Evolutionary conservation across 805 yeast genomes (phyloP).

Genomic region (Ogataea parapolymorpha): DNA sequence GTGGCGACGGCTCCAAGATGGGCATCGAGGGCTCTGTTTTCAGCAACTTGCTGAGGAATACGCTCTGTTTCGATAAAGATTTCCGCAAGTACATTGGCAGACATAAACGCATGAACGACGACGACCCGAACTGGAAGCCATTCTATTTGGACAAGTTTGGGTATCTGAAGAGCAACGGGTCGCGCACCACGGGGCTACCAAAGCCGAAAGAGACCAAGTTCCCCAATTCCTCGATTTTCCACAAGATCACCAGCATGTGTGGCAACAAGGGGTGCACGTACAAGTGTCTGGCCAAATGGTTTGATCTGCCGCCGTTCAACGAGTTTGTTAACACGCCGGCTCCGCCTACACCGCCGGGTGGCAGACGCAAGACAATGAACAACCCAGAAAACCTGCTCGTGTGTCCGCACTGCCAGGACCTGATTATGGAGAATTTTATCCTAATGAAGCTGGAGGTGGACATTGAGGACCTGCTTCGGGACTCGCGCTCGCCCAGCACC

Average conservation of each 20-base stretch:
- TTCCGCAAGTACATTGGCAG: slow-evolving; percentile 26
- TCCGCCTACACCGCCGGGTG: slow-evolving; percentile 35
- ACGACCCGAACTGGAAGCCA: slow-evolving; percentile 26
- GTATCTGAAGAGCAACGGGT: slow-evolving; percentile 19
- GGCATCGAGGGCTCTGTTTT: slow-evolving; percentile 32
- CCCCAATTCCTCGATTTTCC: slow-evolving; percentile 30
- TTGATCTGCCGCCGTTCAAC: slow-evolving; percentile 36
- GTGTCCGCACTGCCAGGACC: slow-evolving; percentile 30
- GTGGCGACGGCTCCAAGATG: slow-evolving; percentile 17
- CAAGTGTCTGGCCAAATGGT: slow-evolving; percentile 34
- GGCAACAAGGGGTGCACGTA: slow-evolving; percentile 26
- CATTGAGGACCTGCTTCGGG: slow-evolving; percentile 27
- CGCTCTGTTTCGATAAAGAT: slow-evolving; percentile 26
- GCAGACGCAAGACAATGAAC: slow-evolving; percentile 21
- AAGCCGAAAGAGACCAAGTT: slow-evolving; percentile 24
- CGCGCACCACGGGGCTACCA: slow-evolving; percentile 3
- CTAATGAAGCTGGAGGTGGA: slow-evolving; percentile 30
- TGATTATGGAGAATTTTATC: slow-evolving; percentile 28
- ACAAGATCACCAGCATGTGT: slow-evolving; percentile 24
- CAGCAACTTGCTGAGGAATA: slow-evolving; percentile 29
- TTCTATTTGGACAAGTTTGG: slow-evolving; percentile 30
- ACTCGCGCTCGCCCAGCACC: slow-evolving; percentile 10
- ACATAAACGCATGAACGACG: slow-evolving; percentile 13
- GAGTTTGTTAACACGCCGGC: slow-evolving; percentile 31
- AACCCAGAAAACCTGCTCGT: slow-evolving; percentile 33